Conservation (phyloP, 179 eudicot species). For the Monotropa hypopitys region DNA sequence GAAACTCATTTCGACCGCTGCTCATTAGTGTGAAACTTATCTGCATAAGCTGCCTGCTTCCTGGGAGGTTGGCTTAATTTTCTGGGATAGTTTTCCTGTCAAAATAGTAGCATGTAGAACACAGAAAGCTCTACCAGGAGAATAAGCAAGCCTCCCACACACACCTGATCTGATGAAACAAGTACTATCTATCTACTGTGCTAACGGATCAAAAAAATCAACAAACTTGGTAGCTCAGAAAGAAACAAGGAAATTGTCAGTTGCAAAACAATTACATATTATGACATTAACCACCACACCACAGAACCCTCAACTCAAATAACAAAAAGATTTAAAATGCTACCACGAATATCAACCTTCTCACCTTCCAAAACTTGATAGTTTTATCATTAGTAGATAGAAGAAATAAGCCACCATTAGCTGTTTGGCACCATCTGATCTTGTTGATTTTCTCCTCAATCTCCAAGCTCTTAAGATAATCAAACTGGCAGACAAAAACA, state of each 20-base stretch:
- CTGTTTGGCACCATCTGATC: constrained; percentile 64
- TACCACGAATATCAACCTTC: background rate
- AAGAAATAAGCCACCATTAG: constrained; percentile 54
- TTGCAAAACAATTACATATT: background rate
- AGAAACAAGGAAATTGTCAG: background rate
- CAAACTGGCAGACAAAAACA: constrained; percentile 43
- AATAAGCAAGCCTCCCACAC: background rate
- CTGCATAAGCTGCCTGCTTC: background rate
- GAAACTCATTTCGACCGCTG: background rate
- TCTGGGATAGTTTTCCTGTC: background rate
- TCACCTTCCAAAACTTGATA: constrained; percentile 67
- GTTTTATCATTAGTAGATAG: constrained; percentile 68
- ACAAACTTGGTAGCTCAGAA: background rate
- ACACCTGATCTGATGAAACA: background rate
- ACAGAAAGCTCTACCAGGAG: background rate
- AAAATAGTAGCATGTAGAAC: background rate
- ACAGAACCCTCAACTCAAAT: background rate
- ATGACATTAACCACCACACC: background rate
- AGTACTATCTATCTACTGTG: background rate
- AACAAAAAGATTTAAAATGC: background rate
- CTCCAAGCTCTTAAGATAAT: constrained; percentile 69
- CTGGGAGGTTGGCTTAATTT: background rate
- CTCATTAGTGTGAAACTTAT: background rate
- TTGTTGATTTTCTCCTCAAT: constrained; percentile 79
- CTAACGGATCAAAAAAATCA: background rate